These are phyloP conservation scores for Novymonas esmeraldas DNA, from an alignment of 208 protist genomes.

Conservation along the genomic window DNA sequence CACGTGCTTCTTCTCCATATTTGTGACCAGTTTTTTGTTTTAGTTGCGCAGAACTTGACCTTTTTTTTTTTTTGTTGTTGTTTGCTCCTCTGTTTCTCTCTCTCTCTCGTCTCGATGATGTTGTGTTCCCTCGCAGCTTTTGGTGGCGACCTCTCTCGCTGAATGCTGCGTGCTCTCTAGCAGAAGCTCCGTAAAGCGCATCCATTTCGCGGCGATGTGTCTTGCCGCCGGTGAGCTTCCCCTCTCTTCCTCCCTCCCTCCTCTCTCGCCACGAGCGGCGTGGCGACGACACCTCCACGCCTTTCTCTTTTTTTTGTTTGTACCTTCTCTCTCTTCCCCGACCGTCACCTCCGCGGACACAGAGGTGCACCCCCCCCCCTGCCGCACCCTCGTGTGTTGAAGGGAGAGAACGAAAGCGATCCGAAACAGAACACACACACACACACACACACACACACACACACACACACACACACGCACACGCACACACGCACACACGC, in stretches of 20 bases:
- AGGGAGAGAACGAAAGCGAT: neutral
- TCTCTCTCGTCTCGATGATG: neutral
- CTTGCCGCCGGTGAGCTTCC: neutral
- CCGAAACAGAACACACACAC: neutral
- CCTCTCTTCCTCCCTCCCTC: neutral
- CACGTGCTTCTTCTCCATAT: neutral
- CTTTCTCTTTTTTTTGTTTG: too few species aligned
- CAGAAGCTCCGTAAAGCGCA: too few species aligned
- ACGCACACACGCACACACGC: neutral
- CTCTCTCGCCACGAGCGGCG: neutral
- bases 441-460: neutral
- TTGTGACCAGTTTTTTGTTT: too few species aligned
- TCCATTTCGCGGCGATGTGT: neutral
- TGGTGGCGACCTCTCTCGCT: neutral
- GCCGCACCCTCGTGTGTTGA: too few species aligned
- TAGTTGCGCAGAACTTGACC: too few species aligned
- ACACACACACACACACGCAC: neutral
- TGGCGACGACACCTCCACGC: too few species aligned
- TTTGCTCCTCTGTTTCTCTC: neutral
- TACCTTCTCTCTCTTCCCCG: neutral
- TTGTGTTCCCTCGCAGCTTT: too few species aligned
- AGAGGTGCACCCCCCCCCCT: too few species aligned
- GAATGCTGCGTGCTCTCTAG: neutral
- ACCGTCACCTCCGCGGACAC: neutral
- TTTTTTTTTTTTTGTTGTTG: neutral